Conservation (phyloP, 2,329 filamentous ascomycete species). For the Claviceps paspali region DNA sequence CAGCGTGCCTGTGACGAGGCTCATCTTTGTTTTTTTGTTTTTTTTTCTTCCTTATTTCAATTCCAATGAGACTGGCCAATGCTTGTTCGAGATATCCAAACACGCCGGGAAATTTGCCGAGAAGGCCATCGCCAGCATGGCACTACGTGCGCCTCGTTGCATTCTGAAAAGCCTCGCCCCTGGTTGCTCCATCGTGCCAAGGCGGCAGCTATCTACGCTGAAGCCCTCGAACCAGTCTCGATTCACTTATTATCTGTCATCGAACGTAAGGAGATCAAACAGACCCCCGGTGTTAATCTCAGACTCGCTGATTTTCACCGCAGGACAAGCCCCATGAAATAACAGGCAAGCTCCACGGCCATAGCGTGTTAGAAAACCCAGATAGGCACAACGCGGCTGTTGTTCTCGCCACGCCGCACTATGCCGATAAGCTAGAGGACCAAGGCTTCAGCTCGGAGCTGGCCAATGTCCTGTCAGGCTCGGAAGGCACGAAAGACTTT, state of each 20-base stretch:
- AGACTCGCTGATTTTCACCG: neutral
- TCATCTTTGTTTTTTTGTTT: too few relatives aligned
- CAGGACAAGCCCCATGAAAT: slow-evolving; percentile 9
- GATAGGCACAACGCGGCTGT: slow-evolving; percentile 26
- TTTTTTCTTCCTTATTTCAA: neutral
- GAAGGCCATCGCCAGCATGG: slow-evolving; percentile 9
- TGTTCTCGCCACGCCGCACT: slow-evolving; percentile 32
- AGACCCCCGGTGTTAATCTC: neutral
- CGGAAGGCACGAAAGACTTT: slow-evolving; percentile 21
- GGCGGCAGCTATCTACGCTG: slow-evolving; percentile 7
- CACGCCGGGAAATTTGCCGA: neutral
- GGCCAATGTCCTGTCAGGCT: slow-evolving; percentile 30
- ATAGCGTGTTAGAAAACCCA: slow-evolving; percentile 14
- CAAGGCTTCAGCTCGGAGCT: slow-evolving; percentile 25
- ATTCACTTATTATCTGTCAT: slow-evolving; percentile 11
- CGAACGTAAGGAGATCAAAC: slow-evolving; percentile 2
- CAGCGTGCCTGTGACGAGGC: too few relatives aligned
- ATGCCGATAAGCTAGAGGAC: slow-evolving; percentile 33
- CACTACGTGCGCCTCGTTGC: slow-evolving; percentile 6
- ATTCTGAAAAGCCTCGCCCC: slow-evolving; percentile 9
- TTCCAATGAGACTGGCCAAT: neutral
- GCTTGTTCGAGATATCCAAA: neutral
- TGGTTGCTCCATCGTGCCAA: neutral
- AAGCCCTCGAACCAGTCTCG: slow-evolving; percentile 8
- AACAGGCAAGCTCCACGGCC: slow-evolving; percentile 10